These are phyloP conservation scores for Apiospora pterosperma DNA, from an alignment of 2,329 filamentous ascomycete species.

Conservation along the genomic window DNA sequence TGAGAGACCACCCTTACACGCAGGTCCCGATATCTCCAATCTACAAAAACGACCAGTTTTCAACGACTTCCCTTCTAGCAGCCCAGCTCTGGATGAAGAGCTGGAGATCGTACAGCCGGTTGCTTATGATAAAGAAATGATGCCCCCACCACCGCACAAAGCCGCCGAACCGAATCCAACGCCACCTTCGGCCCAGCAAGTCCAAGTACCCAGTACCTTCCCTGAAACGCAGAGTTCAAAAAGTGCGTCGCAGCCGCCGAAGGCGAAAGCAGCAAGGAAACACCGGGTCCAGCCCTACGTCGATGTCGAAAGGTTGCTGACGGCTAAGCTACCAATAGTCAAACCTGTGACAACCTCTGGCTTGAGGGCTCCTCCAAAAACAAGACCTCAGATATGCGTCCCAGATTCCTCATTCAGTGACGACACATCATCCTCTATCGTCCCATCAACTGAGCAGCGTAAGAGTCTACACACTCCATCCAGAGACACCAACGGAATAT, in stretches of 20 bases:
- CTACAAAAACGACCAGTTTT: conserved; percentile 6
- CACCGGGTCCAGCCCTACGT: not conserved
- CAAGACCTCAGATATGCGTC: not conserved
- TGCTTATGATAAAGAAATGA: conserved; percentile 15
- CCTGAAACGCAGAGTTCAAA: conserved; percentile 8
- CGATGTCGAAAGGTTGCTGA: not conserved
- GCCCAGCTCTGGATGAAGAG: conserved; percentile 24
- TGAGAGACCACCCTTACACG: conserved; percentile 17
- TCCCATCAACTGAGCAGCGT: not conserved
- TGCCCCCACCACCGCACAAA: conserved; percentile 18
- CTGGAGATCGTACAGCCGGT: conserved; percentile 28
- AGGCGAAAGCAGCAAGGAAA: not conserved
- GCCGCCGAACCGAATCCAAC: conserved; percentile 20
- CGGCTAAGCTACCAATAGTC: not conserved
- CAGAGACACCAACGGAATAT: not conserved
- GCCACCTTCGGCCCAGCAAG: conserved; percentile 28
- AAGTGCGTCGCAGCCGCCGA: not conserved
- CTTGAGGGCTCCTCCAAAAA: not conserved
- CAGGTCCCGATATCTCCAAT: conserved; percentile 15
- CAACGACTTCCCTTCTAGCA: conserved; percentile 20
- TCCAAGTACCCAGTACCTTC: conserved; percentile 26
- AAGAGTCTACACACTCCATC: not conserved
- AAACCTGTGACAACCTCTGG: not conserved
- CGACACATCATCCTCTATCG: not conserved
- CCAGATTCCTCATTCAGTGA: not conserved